Evolutionary conservation across 164 flowering plant species (phyloP), one percentile per base, ranked within the genome.

Genomic region (Vitis rotundifolia): DNA sequence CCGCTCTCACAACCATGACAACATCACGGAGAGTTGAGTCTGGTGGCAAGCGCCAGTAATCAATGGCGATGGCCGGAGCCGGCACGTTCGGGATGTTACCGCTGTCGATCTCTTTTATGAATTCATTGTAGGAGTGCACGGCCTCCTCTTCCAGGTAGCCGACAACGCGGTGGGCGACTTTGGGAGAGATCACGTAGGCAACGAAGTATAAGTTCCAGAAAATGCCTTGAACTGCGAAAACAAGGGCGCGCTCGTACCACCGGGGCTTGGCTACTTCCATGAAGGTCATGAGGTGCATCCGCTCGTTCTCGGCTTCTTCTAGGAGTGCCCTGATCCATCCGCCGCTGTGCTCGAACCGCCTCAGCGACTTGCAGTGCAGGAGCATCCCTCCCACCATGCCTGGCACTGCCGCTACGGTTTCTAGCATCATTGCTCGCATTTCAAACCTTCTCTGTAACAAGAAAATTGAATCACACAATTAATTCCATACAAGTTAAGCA

Each of bases 11-110:
- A 2, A 86, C 87, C 79, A 75, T 59, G 63, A 90, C 85, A 9
- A 90, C 96, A 70, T 90, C 96, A 0, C 83, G 71, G 1, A 90
- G 86, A 3, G 90, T 88, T 0, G 96, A 69, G 26, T 81, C 70
- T 0, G 80, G 28, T 0, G 93, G 86, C 62, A 90, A 63, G 22
- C 84, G 79, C 93, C 93, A 89, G 72, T 89, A 89, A 62, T 91
- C 96, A 1, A 89, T 79, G 59, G 93, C 96, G 26, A 91, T 91
- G 11, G 96, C 91, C 1, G 88, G 88, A 15, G 88, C 88, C 1
- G 84, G 82, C 1, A 68, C 74, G 28, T 84, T 84, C 69, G 82
- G 79, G 9, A 84, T 66, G 49, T 59, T 75, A 1, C 88, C 88
- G 0, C 75, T 75, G 19, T 82, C 83, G 31, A 84, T 1, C 28